phyloP scores from a whole-genome alignment of 192 early-diverging fungal genomes.

The Phycomyces blakesleeanus region DNA sequence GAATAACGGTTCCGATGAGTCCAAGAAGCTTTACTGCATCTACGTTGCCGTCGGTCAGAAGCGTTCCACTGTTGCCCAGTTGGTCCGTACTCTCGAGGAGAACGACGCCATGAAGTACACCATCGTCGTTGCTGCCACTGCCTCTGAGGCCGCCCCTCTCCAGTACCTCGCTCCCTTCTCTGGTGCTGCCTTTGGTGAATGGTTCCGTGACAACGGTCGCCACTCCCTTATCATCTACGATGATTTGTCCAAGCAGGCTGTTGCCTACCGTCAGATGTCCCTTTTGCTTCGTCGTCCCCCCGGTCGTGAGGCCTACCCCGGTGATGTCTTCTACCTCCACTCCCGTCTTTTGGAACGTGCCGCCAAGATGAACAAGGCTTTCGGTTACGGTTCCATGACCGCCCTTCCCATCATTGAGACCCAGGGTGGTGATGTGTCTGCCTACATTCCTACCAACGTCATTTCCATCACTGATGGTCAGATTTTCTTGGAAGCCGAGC shows the following conservation, averaged over 20 bases:
- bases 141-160: conserved; percentile 97
- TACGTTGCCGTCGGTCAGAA: conserved; percentile 99
- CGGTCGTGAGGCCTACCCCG: conserved; percentile 99
- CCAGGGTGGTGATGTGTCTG: conserved; percentile 99
- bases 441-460: conserved; percentile 99
- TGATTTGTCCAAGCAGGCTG: conserved; percentile 99
- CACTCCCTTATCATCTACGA: conserved; percentile 99
- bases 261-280: conserved; percentile 99
- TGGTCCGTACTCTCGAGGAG: conserved; percentile 96
- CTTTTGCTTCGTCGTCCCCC: conserved; percentile 98
- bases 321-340: conserved; percentile 99
- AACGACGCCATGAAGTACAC: conserved; percentile 98
- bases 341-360: conserved; percentile 98
- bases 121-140: conserved; percentile 96
- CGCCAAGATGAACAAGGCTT: conserved; percentile 97
- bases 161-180: conserved; percentile 99
- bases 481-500: conserved; percentile 99
- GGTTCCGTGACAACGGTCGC: conserved; percentile 98
- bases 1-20: conserved; percentile 91
- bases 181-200: conserved; percentile 97
- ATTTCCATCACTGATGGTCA: conserved; percentile 99
- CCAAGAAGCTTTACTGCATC: conserved; percentile 98
- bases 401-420: conserved; percentile 99
- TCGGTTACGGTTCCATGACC: conserved; percentile 95
- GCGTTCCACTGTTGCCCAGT: conserved; percentile 98